phyloP scores from a whole-genome alignment of 2,329 filamentous ascomycete genomes.

The Phoma herbarum region DNA sequence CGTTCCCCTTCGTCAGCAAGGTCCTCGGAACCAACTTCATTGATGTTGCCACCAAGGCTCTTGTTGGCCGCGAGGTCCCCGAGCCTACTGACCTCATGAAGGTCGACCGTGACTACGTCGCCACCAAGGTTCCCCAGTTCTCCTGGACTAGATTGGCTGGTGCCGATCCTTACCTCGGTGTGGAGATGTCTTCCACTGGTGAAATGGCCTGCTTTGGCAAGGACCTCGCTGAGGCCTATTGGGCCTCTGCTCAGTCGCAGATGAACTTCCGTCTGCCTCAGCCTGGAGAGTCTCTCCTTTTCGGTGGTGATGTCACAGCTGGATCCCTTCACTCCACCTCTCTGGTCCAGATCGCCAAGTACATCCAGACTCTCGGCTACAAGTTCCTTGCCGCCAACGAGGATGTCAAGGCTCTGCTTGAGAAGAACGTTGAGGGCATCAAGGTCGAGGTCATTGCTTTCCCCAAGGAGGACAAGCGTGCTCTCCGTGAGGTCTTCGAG shows the following conservation, averaged over 20 bases:
- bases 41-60: slow-evolving; percentile 90
- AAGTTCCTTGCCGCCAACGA: slow-evolving; percentile 88
- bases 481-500: slow-evolving; percentile 91
- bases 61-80: slow-evolving; percentile 85
- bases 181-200: slow-evolving; percentile 96
- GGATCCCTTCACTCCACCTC: slow-evolving; percentile 61
- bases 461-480: slow-evolving; percentile 94
- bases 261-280: slow-evolving; percentile 99
- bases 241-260: slow-evolving; percentile 92
- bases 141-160: slow-evolving; percentile 98
- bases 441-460: slow-evolving; percentile 93
- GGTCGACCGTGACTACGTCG: slow-evolving; percentile 87
- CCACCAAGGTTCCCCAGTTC: slow-evolving; percentile 98
- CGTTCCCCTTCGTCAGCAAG: slow-evolving; percentile 98
- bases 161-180: slow-evolving; percentile 95
- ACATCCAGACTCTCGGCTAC: slow-evolving; percentile 88
- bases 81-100: slow-evolving; percentile 88
- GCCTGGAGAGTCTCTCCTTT: slow-evolving; percentile 92
- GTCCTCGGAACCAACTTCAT: slow-evolving; percentile 97
- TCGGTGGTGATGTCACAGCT: slow-evolving; percentile 80
- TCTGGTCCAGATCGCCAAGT: slow-evolving; percentile 83
- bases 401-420: slow-evolving; percentile 83
- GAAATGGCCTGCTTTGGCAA: slow-evolving; percentile 99
- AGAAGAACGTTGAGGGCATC: slow-evolving; percentile 73
- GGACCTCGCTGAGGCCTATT: slow-evolving; percentile 95